Percentiles rank a stretch among this genome's conserved stretches.
Evolutionary conservation across 2,329 filamentous ascomycete species (phyloP).

Genomic region (Colletotrichum navitas): DNA sequence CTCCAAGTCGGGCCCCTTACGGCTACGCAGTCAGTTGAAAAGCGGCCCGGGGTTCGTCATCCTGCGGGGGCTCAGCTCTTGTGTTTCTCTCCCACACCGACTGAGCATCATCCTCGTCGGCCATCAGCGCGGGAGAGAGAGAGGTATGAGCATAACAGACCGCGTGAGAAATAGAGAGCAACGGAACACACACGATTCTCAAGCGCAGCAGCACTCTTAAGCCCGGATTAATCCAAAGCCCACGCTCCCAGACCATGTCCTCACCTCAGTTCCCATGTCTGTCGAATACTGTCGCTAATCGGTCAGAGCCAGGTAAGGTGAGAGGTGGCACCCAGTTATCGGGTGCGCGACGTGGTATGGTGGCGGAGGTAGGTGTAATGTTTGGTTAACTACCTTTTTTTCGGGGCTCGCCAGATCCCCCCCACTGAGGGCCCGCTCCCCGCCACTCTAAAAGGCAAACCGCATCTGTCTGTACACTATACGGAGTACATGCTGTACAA

Average conservation of each 20-base stretch:
- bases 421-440: slow-evolving; percentile 22
- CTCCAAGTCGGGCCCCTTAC: slow-evolving; percentile 28
- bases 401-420: slow-evolving; percentile 35
- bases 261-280: background rate
- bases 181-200: background rate
- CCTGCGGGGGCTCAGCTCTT: slow-evolving; percentile 39
- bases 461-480: no score
- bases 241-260: slow-evolving; percentile 14
- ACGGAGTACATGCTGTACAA: no score
- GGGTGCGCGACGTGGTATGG: slow-evolving; percentile 14
- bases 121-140: background rate
- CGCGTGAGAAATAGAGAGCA: background rate
- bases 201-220: background rate
- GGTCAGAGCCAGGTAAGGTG: background rate
- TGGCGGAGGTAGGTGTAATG: slow-evolving; percentile 16
- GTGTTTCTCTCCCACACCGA: background rate
- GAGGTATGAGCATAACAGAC: no score
- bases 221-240: slow-evolving; percentile 21
- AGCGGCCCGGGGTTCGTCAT: slow-evolving; percentile 40
- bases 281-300: background rate
- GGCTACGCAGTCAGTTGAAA: slow-evolving; percentile 34
- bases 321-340: slow-evolving; percentile 24
- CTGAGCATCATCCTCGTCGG: background rate
- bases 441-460: background rate
- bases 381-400: slow-evolving; percentile 19